Evolutionary conservation across 2,329 filamentous ascomycete species (phyloP), one percentile per base, ranked within the genome.

Genomic region (Sarocladium brachiariae): DNA sequence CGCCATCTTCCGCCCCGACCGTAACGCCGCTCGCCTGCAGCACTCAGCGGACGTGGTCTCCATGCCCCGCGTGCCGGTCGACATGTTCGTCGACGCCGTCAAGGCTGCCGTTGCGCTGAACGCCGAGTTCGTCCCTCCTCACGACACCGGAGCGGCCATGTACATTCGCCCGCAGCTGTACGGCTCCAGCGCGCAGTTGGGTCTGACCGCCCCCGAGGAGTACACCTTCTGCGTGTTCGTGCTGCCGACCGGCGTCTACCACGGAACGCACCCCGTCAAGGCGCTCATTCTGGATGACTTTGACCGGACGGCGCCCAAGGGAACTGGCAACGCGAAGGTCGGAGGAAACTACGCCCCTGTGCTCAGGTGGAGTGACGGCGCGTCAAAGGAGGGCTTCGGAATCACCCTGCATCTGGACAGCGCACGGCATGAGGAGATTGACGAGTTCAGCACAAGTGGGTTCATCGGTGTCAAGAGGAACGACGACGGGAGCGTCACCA

Each of bases 341-440:
- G 92, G 93, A 23, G 93, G 92, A 13, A 97, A 97, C 71, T 97
- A 97, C 64, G 92, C 91, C 9, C 92, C 92, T 2, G 92, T 97
- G 4, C 70, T 97, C 61, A 77, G 87, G 51, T 90, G 89, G 77
- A 95, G 88, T 63, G 90, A 95, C 60, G 84, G 80, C 62, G 92
- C 93, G 1, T 75, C 85, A 52, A 72, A 75, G 16, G 80, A 89
- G 53, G 92, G 92, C 27, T 97, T 80, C 63, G 91, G 89, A n/a
- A 97, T 97, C 62, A 97, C 92, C 2, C 75, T 97, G 61, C 92
- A 97, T 66, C 73, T 97, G 50, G 93, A 97, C 70, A 93, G 87
- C 65, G 83, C 84, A 62, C 87, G 81, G 9, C 80, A 91, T 59
- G 85, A 81, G 53, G 89, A 95, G 65, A 81, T 99, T 55, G 92